phyloP scores from a whole-genome alignment of 805 yeast genomes.

The Lipomyces yamadae region DNA sequence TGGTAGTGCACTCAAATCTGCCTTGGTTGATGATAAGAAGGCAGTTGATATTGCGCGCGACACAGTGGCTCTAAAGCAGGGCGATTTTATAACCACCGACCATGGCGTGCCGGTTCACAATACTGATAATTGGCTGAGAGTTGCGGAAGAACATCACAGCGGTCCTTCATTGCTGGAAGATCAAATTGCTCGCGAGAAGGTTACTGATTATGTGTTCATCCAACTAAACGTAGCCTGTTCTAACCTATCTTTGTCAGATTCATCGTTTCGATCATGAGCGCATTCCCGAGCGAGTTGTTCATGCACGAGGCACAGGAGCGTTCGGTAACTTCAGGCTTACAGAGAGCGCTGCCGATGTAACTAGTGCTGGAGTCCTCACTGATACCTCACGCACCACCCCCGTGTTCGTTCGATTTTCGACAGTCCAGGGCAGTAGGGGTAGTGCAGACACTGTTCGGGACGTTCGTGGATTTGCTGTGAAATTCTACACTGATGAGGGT shows the following conservation, averaged over 20 bases:
- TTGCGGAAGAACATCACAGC: neutral
- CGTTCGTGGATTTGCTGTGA: slow-evolving; percentile 18
- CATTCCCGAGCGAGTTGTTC: slow-evolving; percentile 21
- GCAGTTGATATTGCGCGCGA: slow-evolving; percentile 4
- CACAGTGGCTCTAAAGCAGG: neutral
- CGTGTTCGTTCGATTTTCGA: slow-evolving; percentile 16
- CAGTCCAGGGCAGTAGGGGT: slow-evolving; percentile 14
- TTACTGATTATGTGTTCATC: neutral
- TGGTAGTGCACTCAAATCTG: neutral
- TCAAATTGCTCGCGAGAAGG: slow-evolving; percentile 14
- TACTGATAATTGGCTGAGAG: slow-evolving; percentile 18
- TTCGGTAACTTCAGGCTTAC: slow-evolving; percentile 11
- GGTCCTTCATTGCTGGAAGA: slow-evolving; percentile 16
- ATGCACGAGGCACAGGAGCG: slow-evolving; percentile 21
- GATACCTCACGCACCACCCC: slow-evolving; percentile 18
- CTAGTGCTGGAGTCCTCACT: slow-evolving; percentile 15
- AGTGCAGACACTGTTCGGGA: slow-evolving; percentile 22
- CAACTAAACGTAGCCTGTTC: neutral
- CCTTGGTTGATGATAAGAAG: neutral
- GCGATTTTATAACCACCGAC: slow-evolving; percentile 5
- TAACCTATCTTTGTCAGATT: neutral
- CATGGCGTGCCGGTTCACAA: slow-evolving; percentile 8
- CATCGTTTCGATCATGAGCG: slow-evolving; percentile 24
- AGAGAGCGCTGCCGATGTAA: slow-evolving; percentile 10
- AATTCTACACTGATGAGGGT: slow-evolving; percentile 18